Percentiles rank a stretch among this genome's conserved stretches.
Evolutionary conservation across 768 basidiomycete species (phyloP).

Genomic region (Hygrocybe punicea): DNA sequence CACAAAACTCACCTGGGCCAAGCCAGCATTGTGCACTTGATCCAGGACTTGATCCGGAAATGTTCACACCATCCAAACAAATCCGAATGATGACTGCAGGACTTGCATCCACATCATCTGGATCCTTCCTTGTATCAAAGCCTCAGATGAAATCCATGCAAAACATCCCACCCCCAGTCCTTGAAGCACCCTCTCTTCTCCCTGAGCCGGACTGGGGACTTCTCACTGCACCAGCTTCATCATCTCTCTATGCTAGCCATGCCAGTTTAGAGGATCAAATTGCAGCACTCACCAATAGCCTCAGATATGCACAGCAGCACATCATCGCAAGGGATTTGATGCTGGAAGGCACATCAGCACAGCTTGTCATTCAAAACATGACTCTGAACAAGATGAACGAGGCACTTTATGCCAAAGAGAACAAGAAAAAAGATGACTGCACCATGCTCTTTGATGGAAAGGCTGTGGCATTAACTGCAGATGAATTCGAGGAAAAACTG

Average conservation of each 20-base stretch:
- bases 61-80: constrained; percentile 20
- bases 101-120: constrained; percentile 21
- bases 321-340: neutral
- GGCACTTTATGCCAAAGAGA: neutral
- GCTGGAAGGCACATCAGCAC: neutral
- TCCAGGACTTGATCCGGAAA: neutral
- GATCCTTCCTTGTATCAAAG: constrained; percentile 25
- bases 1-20: too few species aligned
- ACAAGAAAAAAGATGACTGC: neutral
- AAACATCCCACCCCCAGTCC: neutral
- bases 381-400: neutral
- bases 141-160: neutral
- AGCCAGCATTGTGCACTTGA: neutral
- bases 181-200: neutral
- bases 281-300: neutral
- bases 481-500: too few species aligned
- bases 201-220: neutral
- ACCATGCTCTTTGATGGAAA: neutral
- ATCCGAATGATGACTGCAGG: constrained; percentile 16
- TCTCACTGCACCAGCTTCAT: neutral
- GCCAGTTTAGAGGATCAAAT: neutral
- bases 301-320: neutral
- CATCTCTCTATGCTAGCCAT: neutral
- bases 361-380: neutral
- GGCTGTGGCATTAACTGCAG: too few species aligned